These are phyloP conservation scores for Barbatosphaeria neglecta DNA, from an alignment of 495 filamentous ascomycete species.

Conservation along the genomic window DNA sequence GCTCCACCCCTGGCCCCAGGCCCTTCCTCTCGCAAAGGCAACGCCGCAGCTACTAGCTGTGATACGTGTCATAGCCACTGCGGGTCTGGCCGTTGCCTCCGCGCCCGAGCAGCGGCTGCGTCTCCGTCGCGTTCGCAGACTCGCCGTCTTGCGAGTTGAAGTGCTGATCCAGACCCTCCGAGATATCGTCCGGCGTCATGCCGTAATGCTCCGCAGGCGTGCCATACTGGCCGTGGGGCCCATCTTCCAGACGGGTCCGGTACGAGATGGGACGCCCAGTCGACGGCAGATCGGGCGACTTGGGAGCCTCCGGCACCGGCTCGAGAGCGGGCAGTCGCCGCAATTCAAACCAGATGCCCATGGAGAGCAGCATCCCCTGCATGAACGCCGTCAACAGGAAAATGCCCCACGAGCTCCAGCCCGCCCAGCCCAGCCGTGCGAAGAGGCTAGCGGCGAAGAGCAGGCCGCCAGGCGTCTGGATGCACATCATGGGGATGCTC, in stretches of 20 bases:
- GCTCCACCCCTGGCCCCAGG: neutral
- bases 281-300: slow-evolving; percentile 4
- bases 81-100: slow-evolving; percentile 22
- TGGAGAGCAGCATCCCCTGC: slow-evolving; percentile 68
- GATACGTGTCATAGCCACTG: slow-evolving; percentile 15
- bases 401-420: slow-evolving; percentile 93
- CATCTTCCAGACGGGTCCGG: slow-evolving; percentile 19
- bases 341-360: slow-evolving; percentile 71
- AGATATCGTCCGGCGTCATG: slow-evolving; percentile 27
- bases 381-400: slow-evolving; percentile 74
- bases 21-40: neutral
- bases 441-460: slow-evolving; percentile 81
- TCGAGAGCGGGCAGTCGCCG: slow-evolving; percentile 5
- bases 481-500: slow-evolving; percentile 96
- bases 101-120: slow-evolving; percentile 27
- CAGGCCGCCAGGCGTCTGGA: slow-evolving; percentile 86
- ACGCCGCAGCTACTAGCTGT: slow-evolving; percentile 8
- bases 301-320: neutral
- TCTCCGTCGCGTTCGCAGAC: slow-evolving; percentile 25
- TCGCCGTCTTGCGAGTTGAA: too few species aligned
- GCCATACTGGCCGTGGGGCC: slow-evolving; percentile 23
- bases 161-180: slow-evolving; percentile 26
- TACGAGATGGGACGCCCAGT: slow-evolving; percentile 10
- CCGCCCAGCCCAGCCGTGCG: slow-evolving; percentile 62
- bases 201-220: slow-evolving; percentile 27